Percentiles rank a stretch among this genome's conserved stretches.
Evolutionary conservation across 1,284 basidiomycete species (phyloP).

Genomic region (Omphalotus olearius): DNA sequence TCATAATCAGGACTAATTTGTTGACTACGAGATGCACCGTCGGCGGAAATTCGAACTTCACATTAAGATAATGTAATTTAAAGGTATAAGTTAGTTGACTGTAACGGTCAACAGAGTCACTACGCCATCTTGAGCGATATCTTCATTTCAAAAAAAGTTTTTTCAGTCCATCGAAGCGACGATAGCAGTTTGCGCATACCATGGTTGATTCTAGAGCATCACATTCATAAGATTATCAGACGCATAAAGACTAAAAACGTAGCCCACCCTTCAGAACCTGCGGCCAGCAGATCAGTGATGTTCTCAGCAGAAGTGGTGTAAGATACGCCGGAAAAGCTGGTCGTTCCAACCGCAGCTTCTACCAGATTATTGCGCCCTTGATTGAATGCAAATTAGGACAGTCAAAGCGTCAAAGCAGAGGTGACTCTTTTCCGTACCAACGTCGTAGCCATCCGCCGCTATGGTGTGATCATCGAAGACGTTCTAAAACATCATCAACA

Average conservation of each 20-base stretch:
- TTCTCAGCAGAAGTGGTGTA: slow-evolving; percentile 46
- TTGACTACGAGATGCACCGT: too few relatives aligned
- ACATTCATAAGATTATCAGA: slow-evolving; percentile 12
- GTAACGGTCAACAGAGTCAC: slow-evolving; percentile 30
- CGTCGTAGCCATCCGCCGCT: slow-evolving; percentile 50
- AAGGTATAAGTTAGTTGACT: slow-evolving; percentile 16
- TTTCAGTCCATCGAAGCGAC: not conserved
- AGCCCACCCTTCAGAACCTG: slow-evolving; percentile 38
- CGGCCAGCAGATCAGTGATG: slow-evolving; percentile 45
- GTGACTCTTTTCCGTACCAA: slow-evolving; percentile 32
- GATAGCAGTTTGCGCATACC: not conserved
- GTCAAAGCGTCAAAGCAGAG: slow-evolving; percentile 31
- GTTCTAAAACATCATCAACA: not conserved
- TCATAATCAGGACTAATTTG: too few relatives aligned
- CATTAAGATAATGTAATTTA: not conserved
- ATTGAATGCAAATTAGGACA: slow-evolving; percentile 24
- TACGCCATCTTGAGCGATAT: slow-evolving; percentile 32
- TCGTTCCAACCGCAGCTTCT: slow-evolving; percentile 29
- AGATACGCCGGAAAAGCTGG: slow-evolving; percentile 35
- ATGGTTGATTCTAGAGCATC: not conserved
- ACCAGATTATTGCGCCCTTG: slow-evolving; percentile 24
- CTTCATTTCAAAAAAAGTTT: slow-evolving; percentile 17
- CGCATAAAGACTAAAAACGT: slow-evolving; percentile 19
- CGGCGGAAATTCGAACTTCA: not conserved
- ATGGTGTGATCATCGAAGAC: slow-evolving; percentile 44